These are phyloP conservation scores for Torulaspora quercuum DNA, from an alignment of 805 yeast species.

Conservation along the genomic window DNA sequence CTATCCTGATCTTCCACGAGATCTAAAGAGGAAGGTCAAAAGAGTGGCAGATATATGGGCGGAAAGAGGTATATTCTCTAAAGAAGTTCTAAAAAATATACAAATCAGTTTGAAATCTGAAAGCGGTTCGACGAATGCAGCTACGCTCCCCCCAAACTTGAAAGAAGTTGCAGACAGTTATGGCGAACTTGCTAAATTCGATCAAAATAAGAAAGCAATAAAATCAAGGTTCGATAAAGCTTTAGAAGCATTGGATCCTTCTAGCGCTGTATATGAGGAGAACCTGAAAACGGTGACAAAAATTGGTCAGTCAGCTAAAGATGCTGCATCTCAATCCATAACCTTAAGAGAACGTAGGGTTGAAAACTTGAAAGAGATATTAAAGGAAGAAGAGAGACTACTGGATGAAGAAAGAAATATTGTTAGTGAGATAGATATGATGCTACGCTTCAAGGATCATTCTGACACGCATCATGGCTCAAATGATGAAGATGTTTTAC, in stretches of 20 bases:
- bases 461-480: constrained; percentile 7
- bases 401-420: constrained; percentile 32
- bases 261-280: constrained; percentile 31
- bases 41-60: constrained; percentile 66
- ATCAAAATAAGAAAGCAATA: constrained; percentile 27
- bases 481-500: constrained; percentile 24
- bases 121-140: constrained; percentile 21
- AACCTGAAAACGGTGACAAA: constrained; percentile 34
- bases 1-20: constrained; percentile 38
- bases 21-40: constrained; percentile 49
- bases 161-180: constrained; percentile 29
- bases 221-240: constrained; percentile 32
- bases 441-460: constrained; percentile 29
- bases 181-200: constrained; percentile 21
- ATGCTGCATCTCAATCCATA: constrained; percentile 31
- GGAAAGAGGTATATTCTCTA: constrained; percentile 51
- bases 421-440: constrained; percentile 28
- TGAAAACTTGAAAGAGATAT: constrained; percentile 25
- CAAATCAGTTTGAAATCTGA: constrained; percentile 24
- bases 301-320: constrained; percentile 32
- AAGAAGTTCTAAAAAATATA: constrained; percentile 33
- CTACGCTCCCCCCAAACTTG: constrained; percentile 36
- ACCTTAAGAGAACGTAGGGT: constrained; percentile 28
- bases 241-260: constrained; percentile 27
- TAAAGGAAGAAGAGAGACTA: constrained; percentile 27